Conservation (phyloP, 1,284 basidiomycete genomes). For the Agaricales sp. region DNA sequence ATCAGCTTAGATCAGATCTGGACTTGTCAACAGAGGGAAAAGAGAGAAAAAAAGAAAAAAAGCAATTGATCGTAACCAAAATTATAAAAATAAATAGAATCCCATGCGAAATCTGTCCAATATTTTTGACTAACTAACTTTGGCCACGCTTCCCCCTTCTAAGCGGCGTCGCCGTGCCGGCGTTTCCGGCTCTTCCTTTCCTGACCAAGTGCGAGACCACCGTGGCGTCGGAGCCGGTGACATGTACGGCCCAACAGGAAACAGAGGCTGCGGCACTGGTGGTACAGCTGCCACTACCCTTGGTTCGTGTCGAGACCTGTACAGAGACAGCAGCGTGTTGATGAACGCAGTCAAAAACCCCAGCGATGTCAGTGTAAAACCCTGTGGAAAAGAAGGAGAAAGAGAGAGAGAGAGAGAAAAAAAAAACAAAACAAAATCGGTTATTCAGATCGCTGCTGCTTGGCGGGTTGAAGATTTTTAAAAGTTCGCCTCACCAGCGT, state of each 20-base stretch:
- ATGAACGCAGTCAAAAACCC: conserved; percentile 76
- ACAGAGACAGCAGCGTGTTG: conserved; percentile 72
- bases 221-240: conserved; percentile 34
- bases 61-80: too few relatives aligned
- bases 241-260: conserved; percentile 31
- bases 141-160: conserved; percentile 50
- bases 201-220: conserved; percentile 30
- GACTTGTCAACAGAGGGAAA: too few relatives aligned
- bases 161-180: conserved; percentile 52
- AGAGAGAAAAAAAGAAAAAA: too few relatives aligned
- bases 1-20: too few relatives aligned
- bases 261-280: conserved; percentile 31
- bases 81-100: too few relatives aligned
- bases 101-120: too few relatives aligned
- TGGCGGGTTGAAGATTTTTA: not conserved
- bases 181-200: conserved; percentile 31
- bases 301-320: conserved; percentile 43
- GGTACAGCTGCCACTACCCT: conserved; percentile 20
- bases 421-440: conserved; percentile 8
- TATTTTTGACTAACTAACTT: conserved; percentile 37
- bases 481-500: conserved; percentile 77
- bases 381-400: conserved; percentile 27
- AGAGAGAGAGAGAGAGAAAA: conserved; percentile 9
- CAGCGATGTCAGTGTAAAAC: conserved; percentile 71
- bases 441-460: not conserved